phyloP scores from a whole-genome alignment of 306 rosid genomes.

The Rosa persica region DNA sequence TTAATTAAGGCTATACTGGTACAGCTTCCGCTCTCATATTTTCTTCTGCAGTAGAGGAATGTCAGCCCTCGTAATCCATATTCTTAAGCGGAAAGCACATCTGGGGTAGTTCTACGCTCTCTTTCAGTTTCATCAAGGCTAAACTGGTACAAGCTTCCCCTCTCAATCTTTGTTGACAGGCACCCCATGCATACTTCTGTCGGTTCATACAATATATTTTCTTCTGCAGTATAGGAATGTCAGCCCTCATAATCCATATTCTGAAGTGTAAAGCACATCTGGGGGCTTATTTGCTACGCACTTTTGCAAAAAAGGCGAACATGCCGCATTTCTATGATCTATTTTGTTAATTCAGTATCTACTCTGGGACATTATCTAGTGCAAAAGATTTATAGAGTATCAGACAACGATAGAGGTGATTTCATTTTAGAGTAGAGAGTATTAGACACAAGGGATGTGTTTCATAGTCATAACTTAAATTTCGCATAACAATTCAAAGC shows the following conservation, averaged over 20 bases:
- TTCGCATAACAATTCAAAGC: slow-evolving; percentile 31
- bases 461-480: slow-evolving; percentile 10
- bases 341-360: background rate
- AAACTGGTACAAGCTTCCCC: no score
- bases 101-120: no score
- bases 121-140: no score
- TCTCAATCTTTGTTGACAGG: no score
- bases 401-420: background rate
- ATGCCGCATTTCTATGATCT: background rate
- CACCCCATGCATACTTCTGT: no score
- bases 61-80: no score
- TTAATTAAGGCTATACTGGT: background rate
- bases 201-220: no score
- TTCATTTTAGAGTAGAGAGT: background rate
- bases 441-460: slow-evolving; percentile 6
- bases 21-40: background rate
- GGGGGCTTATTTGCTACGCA: no score
- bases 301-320: no score
- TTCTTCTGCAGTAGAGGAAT: no score
- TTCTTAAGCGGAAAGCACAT: no score
- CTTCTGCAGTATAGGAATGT: background rate
- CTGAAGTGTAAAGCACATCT: background rate
- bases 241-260: background rate
- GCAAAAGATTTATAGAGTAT: background rate
- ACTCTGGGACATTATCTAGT: background rate